phyloP scores from a whole-genome alignment of 228 moss, liverwort and hornwort genomes.

The Sphagnum fallax region DNA sequence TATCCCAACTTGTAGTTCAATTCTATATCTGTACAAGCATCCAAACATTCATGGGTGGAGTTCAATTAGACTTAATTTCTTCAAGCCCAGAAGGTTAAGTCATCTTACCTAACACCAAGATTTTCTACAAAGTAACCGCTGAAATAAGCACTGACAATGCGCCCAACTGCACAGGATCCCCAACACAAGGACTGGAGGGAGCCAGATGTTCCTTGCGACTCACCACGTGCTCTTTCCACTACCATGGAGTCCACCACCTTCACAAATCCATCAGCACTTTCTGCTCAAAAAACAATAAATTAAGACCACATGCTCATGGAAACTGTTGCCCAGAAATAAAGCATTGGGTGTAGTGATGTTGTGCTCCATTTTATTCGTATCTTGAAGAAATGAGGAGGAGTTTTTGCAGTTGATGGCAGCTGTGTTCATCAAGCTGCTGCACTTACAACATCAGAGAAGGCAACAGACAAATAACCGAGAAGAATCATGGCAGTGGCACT shows the following conservation, averaged over 20 bases:
- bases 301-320: too few relatives aligned
- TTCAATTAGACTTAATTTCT: too few relatives aligned
- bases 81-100: background rate
- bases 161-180: conserved; percentile 83
- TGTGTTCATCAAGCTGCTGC: background rate
- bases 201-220: conserved; percentile 81
- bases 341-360: conserved; percentile 4
- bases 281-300: background rate
- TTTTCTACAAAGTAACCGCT: conserved; percentile 85
- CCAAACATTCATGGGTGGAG: too few relatives aligned
- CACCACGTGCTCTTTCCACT: conserved; percentile 96
- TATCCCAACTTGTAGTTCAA: too few relatives aligned
- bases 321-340: too few relatives aligned
- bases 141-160: conserved; percentile 89
- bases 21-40: too few relatives aligned
- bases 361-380: background rate
- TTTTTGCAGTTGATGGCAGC: background rate
- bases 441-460: conserved; percentile 99
- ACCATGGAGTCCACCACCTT: conserved; percentile 82
- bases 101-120: conserved; percentile 78
- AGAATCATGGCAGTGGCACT: conserved; percentile 79
- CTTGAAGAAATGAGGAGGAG: background rate
- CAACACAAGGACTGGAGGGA: conserved; percentile 99
- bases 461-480: conserved; percentile 94
- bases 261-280: background rate